Evolutionary conservation across 192 early-diverging fungal species (phyloP), one percentile per base, ranked within the genome.

Genomic region (Rhizoclosmatium sp.): DNA sequence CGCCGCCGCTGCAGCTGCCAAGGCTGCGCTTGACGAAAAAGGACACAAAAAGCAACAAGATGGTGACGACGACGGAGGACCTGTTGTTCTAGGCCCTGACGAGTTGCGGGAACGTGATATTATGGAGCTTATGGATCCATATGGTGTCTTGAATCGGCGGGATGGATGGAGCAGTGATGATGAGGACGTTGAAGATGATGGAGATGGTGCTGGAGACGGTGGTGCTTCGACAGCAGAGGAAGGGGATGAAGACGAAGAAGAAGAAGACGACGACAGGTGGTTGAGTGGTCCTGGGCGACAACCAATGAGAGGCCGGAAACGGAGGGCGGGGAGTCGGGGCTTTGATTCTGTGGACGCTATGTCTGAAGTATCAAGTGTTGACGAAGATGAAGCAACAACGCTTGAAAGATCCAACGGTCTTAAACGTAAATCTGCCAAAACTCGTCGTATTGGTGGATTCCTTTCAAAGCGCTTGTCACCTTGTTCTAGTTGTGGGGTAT

Each of bases 51-150:
- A 16, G 56, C 21, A 58, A 58, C 12, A 58, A 16, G 12, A 58
- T 1, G 9, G 21, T 19, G 21, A 64, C 0, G 21, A 64, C 61
- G 21, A 21, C 61, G 21, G 61, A 9, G 21, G 7, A 64, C 21
- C 61, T 54, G 51, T 54, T 54, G 51, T 54, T 54, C 51, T 54
- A 1, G 51, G 51, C 9, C 51, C 61, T 9, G 61, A 64, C 5
- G 61, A 7, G 61, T n/a, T 40, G 44, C 23, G 65, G 21, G 59
- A 75, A 46, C 19, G 59, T 9, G 71, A 80, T 59, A 60, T 23
- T 14, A 10, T 40, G 31, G 69, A 80, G 14, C 44, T 80, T 4
- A 80, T 80, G 78, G 78, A 80, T 42, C 78, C 78, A 4, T 80
- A 80, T 48, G 70, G 70, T 10, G 69, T 71, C 21, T 58, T 71